Percentiles rank a stretch among this genome's conserved stretches.
phyloP scores from a whole-genome alignment of 1,139 yeast genomes.

The Debaryomycetaceae sp. region DNA sequence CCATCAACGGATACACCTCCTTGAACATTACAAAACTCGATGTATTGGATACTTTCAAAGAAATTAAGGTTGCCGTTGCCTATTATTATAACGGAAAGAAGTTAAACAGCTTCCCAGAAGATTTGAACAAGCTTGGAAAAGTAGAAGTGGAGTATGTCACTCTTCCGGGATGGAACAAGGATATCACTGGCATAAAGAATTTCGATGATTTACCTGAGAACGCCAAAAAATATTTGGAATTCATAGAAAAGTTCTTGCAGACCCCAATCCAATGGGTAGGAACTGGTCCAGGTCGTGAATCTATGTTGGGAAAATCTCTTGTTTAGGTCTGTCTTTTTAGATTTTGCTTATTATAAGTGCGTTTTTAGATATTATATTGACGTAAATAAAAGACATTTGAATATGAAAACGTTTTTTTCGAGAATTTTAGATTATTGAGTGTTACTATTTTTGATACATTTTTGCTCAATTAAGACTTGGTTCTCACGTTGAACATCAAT shows the following conservation, averaged over 20 bases:
- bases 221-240: constrained; percentile 79
- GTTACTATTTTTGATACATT: not conserved
- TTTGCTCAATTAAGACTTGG: not conserved
- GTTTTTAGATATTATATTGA: not conserved
- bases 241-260: constrained; percentile 75
- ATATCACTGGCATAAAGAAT: constrained; percentile 66
- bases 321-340: not conserved
- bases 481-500: not conserved
- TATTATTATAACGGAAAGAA: constrained; percentile 76
- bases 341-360: not conserved
- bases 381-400: no score
- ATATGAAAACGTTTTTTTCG: no score
- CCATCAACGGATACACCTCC: constrained; percentile 92
- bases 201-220: constrained; percentile 83
- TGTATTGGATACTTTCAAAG: constrained; percentile 85
- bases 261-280: constrained; percentile 97
- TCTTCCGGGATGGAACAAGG: constrained; percentile 91
- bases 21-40: constrained; percentile 94
- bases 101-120: constrained; percentile 87
- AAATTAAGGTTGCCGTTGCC: constrained; percentile 81
- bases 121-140: constrained; percentile 71
- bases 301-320: constrained; percentile 55
- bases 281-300: constrained; percentile 95
- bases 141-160: constrained; percentile 90
- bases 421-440: no score